Evolutionary conservation across 2,329 filamentous ascomycete genomes (phyloP).

Genomic region (Cadophora luteo-olivacea): DNA sequence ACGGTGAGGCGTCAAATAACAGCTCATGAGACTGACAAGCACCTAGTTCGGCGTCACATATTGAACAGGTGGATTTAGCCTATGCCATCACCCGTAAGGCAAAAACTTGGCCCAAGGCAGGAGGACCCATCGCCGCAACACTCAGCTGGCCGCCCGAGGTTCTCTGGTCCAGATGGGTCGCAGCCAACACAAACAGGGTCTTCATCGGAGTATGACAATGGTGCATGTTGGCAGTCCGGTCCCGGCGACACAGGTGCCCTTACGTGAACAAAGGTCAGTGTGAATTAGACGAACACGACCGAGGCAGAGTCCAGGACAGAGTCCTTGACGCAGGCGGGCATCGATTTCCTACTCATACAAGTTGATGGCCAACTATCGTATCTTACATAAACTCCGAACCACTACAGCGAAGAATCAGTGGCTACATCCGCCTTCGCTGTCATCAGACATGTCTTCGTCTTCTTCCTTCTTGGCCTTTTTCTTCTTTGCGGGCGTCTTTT

Average conservation of each 20-base stretch:
- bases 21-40: background rate
- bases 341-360: background rate
- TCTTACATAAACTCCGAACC: background rate
- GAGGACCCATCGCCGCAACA: no score
- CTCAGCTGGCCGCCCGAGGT: no score
- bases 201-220: no score
- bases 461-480: slow-evolving; percentile 48
- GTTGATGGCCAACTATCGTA: background rate
- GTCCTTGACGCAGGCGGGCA: background rate
- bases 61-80: background rate
- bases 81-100: background rate
- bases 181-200: no score
- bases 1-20: background rate
- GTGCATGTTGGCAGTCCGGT: no score
- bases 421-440: slow-evolving; percentile 40
- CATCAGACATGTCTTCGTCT: slow-evolving; percentile 35
- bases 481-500: slow-evolving; percentile 46
- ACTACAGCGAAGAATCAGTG: slow-evolving; percentile 28
- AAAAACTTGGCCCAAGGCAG: background rate
- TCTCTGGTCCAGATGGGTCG: no score
- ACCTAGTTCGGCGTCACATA: no score
- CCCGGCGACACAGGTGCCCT: no score
- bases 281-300: background rate
- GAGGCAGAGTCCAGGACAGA: background rate
- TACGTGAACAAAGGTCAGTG: no score